These are phyloP conservation scores for Kodamaea leandrae DNA, from an alignment of 805 yeast species.

Conservation along the genomic window DNA sequence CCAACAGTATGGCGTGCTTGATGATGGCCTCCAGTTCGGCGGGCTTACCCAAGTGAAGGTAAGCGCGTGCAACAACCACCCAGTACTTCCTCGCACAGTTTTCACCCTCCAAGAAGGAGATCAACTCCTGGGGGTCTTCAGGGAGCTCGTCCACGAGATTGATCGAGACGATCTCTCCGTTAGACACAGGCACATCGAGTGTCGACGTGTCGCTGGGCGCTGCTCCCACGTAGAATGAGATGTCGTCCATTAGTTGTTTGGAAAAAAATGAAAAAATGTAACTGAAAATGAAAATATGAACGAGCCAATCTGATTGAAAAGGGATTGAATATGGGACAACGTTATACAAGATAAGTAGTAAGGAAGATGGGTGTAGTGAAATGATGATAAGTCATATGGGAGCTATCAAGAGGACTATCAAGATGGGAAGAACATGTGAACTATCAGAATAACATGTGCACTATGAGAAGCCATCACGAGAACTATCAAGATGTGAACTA, in stretches of 20 bases:
- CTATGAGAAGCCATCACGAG: too few relatives aligned
- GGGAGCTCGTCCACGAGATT: conserved; percentile 81
- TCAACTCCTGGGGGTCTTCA: conserved; percentile 83
- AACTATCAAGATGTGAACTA: too few relatives aligned
- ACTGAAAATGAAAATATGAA: not conserved
- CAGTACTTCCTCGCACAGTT: conserved; percentile 74
- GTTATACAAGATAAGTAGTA: not conserved
- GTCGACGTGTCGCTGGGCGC: conserved; percentile 29
- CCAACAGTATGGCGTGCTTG: conserved; percentile 52
- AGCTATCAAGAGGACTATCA: too few relatives aligned
- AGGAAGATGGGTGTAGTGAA: too few relatives aligned
- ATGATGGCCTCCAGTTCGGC: conserved; percentile 65
- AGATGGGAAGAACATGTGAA: too few relatives aligned
- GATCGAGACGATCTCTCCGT: conserved; percentile 79
- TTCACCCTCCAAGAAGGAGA: conserved; percentile 76
- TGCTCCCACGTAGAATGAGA: conserved; percentile 37
- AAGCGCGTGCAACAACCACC: conserved; percentile 81
- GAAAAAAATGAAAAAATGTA: not conserved
- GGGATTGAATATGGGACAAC: not conserved
- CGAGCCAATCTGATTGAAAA: not conserved
- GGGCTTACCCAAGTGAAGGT: conserved; percentile 57
- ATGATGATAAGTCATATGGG: too few relatives aligned
- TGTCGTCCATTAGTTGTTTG: conserved; percentile 12
- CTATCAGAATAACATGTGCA: too few relatives aligned
- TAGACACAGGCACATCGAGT: conserved; percentile 71